Evolutionary conservation across 148 eudicot genomes (phyloP).

Genomic region (Suaeda aralocaspica): DNA sequence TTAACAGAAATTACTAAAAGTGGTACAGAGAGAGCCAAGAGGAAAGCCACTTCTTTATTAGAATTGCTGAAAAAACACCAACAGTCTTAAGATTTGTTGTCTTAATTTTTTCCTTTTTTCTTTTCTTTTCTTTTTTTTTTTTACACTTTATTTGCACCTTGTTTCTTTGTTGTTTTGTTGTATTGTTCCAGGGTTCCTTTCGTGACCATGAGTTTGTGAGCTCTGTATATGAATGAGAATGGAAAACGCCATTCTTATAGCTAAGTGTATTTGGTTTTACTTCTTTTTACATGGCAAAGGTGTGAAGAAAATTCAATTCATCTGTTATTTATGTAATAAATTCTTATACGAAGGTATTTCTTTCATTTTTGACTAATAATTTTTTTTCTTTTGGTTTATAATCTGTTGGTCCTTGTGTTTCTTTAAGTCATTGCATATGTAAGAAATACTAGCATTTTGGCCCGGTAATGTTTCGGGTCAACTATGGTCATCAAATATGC

Average conservation of each 20-base stretch:
- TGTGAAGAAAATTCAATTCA: slow-evolving; percentile 31
- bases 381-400: neutral
- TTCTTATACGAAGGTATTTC: slow-evolving; percentile 21
- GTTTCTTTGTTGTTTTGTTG: slow-evolving; percentile 6
- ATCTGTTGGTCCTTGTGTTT: no score
- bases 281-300: slow-evolving; percentile 20
- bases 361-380: neutral
- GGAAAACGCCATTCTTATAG: slow-evolving; percentile 34
- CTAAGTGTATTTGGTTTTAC: slow-evolving; percentile 28
- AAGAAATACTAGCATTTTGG: no score
- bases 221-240: slow-evolving; percentile 38
- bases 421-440: no score
- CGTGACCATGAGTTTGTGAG: slow-evolving; percentile 21
- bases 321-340: slow-evolving; percentile 20
- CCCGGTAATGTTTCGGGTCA: no score
- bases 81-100: slow-evolving; percentile 22
- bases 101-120: no score
- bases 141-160: neutral
- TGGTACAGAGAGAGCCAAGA: slow-evolving; percentile 82
- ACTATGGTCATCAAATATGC: no score
- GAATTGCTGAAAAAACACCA: slow-evolving; percentile 62
- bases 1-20: slow-evolving; percentile 54
- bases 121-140: neutral
- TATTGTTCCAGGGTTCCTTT: slow-evolving; percentile 19
- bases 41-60: slow-evolving; percentile 79